Conservation (phyloP, 2,329 filamentous ascomycete genomes). For the Talaromyces verruculosus region DNA sequence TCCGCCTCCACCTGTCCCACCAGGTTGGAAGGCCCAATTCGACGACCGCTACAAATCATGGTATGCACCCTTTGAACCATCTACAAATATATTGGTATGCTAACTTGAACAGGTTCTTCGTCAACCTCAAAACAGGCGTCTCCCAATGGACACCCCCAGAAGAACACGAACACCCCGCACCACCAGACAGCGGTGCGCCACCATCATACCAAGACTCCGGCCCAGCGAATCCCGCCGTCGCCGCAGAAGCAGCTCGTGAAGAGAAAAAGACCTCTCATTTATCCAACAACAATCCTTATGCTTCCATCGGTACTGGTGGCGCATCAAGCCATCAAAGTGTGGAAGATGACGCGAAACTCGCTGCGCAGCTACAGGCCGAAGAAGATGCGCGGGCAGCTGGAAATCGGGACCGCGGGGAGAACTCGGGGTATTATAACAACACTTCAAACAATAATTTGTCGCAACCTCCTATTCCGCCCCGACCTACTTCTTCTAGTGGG, state of each 20-base stretch:
- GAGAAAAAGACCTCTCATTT: constrained; percentile 46
- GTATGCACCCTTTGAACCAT: constrained; percentile 37
- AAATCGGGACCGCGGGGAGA: constrained; percentile 35
- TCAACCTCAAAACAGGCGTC: constrained; percentile 82
- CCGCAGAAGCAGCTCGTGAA: constrained; percentile 30
- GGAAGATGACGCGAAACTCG: constrained; percentile 70
- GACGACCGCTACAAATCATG: constrained; percentile 88
- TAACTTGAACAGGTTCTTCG: constrained; percentile 68
- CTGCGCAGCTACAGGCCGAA: constrained; percentile 77
- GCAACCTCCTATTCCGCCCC: constrained; percentile 21
- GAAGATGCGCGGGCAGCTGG: constrained; percentile 66
- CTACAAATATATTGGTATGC: not conserved
- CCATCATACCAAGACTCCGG: constrained; percentile 62
- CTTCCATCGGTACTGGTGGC: constrained; percentile 27
- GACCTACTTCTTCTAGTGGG: not conserved
- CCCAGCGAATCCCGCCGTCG: constrained; percentile 44
- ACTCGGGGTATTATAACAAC: constrained; percentile 51
- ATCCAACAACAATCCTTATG: constrained; percentile 73
- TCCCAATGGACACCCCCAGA: constrained; percentile 89
- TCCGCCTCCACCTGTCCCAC: constrained; percentile 63
- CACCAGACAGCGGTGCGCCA: constrained; percentile 43
- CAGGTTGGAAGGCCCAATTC: constrained; percentile 83
- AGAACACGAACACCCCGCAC: constrained; percentile 53
- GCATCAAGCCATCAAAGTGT: constrained; percentile 32
- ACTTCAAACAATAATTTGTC: constrained; percentile 14